Conservation (phyloP, 495 filamentous ascomycete genomes). For the Penicillium daleae region DNA sequence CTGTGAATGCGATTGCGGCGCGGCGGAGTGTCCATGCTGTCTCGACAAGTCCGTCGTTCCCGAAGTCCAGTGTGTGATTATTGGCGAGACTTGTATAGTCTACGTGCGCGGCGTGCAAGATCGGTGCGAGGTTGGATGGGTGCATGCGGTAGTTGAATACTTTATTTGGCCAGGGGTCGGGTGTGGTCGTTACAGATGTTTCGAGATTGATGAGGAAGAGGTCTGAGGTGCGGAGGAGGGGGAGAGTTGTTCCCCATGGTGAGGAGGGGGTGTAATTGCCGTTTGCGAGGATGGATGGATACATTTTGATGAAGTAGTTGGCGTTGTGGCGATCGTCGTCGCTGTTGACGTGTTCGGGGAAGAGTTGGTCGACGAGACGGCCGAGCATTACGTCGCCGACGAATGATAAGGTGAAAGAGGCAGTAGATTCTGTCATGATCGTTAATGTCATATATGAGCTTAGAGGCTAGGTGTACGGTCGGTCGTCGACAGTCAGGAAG, state of each 20-base stretch:
- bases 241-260: slow-evolving; percentile 43
- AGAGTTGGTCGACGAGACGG: slow-evolving; percentile 48
- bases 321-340: slow-evolving; percentile 26
- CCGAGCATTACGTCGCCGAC: slow-evolving; percentile 51
- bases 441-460: not conserved
- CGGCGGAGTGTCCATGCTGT: slow-evolving; percentile 33
- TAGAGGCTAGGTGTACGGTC: not conserved
- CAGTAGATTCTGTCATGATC: slow-evolving; percentile 13
- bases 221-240: slow-evolving; percentile 34
- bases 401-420: slow-evolving; percentile 37
- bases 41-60: slow-evolving; percentile 36
- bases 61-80: slow-evolving; percentile 47
- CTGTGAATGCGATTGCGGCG: slow-evolving; percentile 29
- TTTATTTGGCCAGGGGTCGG: slow-evolving; percentile 43
- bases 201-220: slow-evolving; percentile 50
- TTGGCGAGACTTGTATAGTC: slow-evolving; percentile 45
- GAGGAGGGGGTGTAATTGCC: slow-evolving; percentile 29
- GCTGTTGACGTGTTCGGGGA: slow-evolving; percentile 36
- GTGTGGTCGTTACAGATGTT: slow-evolving; percentile 40
- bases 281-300: slow-evolving; percentile 19
- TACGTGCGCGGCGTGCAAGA: slow-evolving; percentile 33
- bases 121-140: slow-evolving; percentile 38
- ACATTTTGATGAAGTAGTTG: slow-evolving; percentile 16
- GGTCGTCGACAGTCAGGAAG: not conserved
- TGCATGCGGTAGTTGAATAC: slow-evolving; percentile 50